These are phyloP conservation scores for Claviceps spartinae DNA, from an alignment of 2,329 filamentous ascomycete genomes.

Conservation along the genomic window DNA sequence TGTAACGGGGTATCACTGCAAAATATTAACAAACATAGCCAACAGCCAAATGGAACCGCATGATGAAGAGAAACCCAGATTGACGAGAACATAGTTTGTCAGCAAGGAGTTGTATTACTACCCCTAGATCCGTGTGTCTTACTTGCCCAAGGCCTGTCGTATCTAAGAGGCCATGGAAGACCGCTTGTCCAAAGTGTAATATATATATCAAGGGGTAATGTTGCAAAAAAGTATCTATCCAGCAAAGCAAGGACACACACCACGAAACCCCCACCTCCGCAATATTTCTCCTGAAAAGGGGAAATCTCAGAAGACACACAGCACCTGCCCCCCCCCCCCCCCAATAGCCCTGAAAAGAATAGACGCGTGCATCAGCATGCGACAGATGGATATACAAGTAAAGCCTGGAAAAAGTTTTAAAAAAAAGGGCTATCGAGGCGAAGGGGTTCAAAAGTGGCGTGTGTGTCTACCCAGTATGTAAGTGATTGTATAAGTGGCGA, in stretches of 20 bases:
- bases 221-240: slow-evolving; percentile 10
- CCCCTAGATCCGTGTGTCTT: not conserved
- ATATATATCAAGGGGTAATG: slow-evolving; percentile 8
- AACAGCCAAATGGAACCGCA: slow-evolving; percentile 7
- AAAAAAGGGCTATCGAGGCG: not conserved
- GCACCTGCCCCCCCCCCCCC: slow-evolving; percentile 5
- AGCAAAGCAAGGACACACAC: slow-evolving; percentile 11
- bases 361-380: not conserved
- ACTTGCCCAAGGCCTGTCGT: not conserved
- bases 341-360: not conserved
- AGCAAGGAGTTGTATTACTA: not conserved
- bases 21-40: slow-evolving; percentile 14
- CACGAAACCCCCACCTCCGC: slow-evolving; percentile 5
- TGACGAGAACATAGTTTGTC: not conserved
- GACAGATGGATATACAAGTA: not conserved
- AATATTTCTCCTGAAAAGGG: slow-evolving; percentile 3
- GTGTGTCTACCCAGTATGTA: slow-evolving; percentile 10
- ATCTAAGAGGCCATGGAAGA: slow-evolving; percentile 8
- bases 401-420: not conserved
- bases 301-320: slow-evolving; percentile 13
- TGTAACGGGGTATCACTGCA: slow-evolving; percentile 21
- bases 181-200: slow-evolving; percentile 10
- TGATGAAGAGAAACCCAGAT: slow-evolving; percentile 8
- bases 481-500: slow-evolving; percentile 3
- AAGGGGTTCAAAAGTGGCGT: not conserved